Percentiles rank a stretch among this genome's conserved stretches.
Evolutionary conservation across 768 basidiomycete species (phyloP).

Genomic region (Boletus barrowsii): DNA sequence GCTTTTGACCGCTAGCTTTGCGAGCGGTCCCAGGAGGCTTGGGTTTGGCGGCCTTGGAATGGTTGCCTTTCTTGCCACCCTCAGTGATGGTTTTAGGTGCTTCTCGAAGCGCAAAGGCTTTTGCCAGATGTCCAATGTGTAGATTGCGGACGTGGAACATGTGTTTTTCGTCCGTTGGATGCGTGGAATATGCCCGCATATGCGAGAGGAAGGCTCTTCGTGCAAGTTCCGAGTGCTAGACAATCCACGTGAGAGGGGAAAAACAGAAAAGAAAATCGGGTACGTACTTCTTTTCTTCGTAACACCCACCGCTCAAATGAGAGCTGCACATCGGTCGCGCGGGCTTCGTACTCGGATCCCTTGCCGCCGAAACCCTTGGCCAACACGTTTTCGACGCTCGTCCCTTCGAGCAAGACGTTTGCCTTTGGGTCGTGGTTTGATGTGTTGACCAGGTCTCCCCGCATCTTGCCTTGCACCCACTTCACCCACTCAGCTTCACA

Average conservation of each 20-base stretch:
- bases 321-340: conserved; percentile 95
- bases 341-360: conserved; percentile 73
- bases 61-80: conserved; percentile 17
- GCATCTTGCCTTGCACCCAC: conserved; percentile 87
- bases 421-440: conserved; percentile 30
- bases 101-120: conserved; percentile 87
- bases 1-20: conserved; percentile 18
- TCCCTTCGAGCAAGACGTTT: conserved; percentile 53
- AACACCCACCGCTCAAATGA: conserved; percentile 95
- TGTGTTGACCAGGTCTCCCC: conserved; percentile 39
- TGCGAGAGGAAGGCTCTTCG: conserved; percentile 88
- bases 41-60: neutral
- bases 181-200: conserved; percentile 95
- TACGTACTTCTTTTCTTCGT: conserved; percentile 60
- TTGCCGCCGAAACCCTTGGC: conserved; percentile 83
- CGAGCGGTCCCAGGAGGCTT: conserved; percentile 6
- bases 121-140: conserved; percentile 92
- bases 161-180: conserved; percentile 91
- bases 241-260: neutral
- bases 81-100: conserved; percentile 52
- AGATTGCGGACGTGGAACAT: conserved; percentile 95
- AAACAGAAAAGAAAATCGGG: conserved; percentile 1
- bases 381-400: conserved; percentile 69
- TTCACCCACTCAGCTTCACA: conserved; percentile 87
- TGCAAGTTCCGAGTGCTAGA: conserved; percentile 72